Conservation (phyloP, 768 basidiomycete genomes). For the Rhodosporidiobolus sp. region DNA sequence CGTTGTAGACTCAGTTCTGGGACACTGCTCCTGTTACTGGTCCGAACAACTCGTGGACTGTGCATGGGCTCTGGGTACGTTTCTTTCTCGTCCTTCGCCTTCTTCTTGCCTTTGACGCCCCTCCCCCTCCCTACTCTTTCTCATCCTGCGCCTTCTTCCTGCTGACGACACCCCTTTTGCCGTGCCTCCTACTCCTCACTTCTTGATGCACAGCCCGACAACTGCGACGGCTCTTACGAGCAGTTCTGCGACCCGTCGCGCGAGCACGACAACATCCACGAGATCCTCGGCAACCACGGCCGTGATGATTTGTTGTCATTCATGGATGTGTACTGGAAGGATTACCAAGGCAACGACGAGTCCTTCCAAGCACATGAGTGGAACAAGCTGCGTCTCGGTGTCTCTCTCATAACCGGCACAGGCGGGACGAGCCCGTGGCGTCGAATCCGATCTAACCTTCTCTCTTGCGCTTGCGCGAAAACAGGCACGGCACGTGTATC, state of each 20-base stretch:
- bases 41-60: conserved; percentile 20
- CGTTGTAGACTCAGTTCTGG: conserved; percentile 35
- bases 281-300: conserved; percentile 40
- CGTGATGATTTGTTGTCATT: conserved; percentile 36
- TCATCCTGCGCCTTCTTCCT: not conserved
- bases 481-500: conserved; percentile 46
- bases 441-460: not conserved
- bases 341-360: conserved; percentile 44
- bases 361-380: conserved; percentile 48
- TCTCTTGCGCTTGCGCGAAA: not conserved
- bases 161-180: not conserved
- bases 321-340: conserved; percentile 46
- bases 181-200: not conserved
- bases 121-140: too few relatives aligned
- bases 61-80: conserved; percentile 20
- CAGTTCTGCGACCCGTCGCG: conserved; percentile 45
- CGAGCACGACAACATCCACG: conserved; percentile 44
- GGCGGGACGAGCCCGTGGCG: not conserved
- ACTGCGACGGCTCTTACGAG: conserved; percentile 44
- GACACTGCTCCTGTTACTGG: conserved; percentile 9
- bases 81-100: not conserved
- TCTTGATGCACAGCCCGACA: conserved; percentile 12
- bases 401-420: not conserved
- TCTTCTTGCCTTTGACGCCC: not conserved
- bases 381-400: conserved; percentile 4